phyloP scores from a whole-genome alignment of 1,284 basidiomycete genomes.

The Cutaneotrichosporon sp. region DNA sequence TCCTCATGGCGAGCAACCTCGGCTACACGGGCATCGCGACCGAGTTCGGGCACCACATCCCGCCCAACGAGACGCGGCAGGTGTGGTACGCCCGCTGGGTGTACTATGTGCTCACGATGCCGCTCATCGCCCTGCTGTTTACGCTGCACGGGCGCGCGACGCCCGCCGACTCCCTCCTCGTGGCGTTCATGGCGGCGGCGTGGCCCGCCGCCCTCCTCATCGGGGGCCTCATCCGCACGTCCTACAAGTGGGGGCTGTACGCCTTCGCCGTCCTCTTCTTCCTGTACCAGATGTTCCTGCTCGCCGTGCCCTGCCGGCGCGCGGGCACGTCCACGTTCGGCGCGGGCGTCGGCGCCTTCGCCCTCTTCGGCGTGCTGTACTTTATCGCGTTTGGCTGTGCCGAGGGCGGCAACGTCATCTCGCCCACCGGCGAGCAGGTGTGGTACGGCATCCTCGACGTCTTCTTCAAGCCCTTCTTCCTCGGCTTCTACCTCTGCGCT shows the following conservation, averaged over 20 bases:
- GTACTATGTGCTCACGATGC: constrained; percentile 62
- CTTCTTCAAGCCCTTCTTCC: constrained; percentile 57
- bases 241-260: constrained; percentile 61
- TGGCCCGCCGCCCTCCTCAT: constrained; percentile 61
- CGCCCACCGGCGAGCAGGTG: constrained; percentile 53
- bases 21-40: constrained; percentile 59
- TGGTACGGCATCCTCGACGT: constrained; percentile 66
- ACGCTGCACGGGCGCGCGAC: constrained; percentile 61
- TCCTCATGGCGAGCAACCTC: constrained; percentile 64
- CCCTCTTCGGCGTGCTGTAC: constrained; percentile 52
- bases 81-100: constrained; percentile 62
- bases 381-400: constrained; percentile 55
- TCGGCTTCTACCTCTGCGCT: constrained; percentile 28
- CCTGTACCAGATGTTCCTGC: constrained; percentile 59
- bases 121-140: constrained; percentile 60
- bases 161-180: constrained; percentile 60
- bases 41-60: constrained; percentile 56
- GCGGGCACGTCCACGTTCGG: constrained; percentile 12
- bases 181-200: constrained; percentile 61
- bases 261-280: constrained; percentile 57
- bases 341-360: constrained; percentile 33
- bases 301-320: constrained; percentile 44
- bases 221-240: constrained; percentile 58
- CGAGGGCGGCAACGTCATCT: constrained; percentile 54
- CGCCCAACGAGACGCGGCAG: constrained; percentile 54